These are phyloP conservation scores for Blastomyces silverae DNA, from an alignment of 2,329 filamentous ascomycete species.

Conservation along the genomic window DNA sequence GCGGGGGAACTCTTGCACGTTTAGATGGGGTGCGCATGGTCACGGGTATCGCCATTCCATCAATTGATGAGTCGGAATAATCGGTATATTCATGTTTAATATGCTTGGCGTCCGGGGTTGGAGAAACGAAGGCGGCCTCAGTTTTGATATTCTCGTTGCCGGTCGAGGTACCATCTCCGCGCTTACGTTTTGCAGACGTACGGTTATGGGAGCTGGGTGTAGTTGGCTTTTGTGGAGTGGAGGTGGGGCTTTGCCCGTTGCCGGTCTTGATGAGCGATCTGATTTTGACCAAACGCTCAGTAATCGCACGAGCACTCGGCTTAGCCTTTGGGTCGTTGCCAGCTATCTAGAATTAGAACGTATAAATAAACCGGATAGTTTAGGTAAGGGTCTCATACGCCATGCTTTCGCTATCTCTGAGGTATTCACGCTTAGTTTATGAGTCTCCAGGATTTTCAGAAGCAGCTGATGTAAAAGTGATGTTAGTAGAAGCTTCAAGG, in stretches of 20 bases:
- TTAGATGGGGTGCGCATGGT: constrained; percentile 20
- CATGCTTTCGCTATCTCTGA: constrained; percentile 34
- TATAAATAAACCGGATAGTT: background rate
- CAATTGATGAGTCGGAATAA: constrained; percentile 14
- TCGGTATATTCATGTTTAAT: constrained; percentile 20
- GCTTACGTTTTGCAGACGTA: constrained; percentile 10
- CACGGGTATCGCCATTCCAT: constrained; percentile 1
- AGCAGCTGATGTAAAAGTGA: constrained; percentile 30
- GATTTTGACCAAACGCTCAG: constrained; percentile 36
- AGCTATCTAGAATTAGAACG: constrained; percentile 18
- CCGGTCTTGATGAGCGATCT: constrained; percentile 20
- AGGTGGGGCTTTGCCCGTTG: background rate
- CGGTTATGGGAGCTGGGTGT: constrained; percentile 18
- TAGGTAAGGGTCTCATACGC: constrained; percentile 30
- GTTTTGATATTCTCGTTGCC: constrained; percentile 7
- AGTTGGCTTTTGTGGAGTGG: constrained; percentile 21
- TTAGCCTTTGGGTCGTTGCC: constrained; percentile 20
- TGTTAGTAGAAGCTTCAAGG: background rate
- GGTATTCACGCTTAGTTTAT: constrained; percentile 32
- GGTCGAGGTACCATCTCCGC: background rate
- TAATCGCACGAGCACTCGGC: constrained; percentile 38
- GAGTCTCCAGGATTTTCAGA: constrained; percentile 38
- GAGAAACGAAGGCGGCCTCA: background rate
- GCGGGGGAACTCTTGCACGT: constrained; percentile 23
- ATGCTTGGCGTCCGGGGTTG: background rate